These are phyloP conservation scores for Dothistroma pini DNA, from an alignment of 2,329 filamentous ascomycete genomes.

Conservation along the genomic window DNA sequence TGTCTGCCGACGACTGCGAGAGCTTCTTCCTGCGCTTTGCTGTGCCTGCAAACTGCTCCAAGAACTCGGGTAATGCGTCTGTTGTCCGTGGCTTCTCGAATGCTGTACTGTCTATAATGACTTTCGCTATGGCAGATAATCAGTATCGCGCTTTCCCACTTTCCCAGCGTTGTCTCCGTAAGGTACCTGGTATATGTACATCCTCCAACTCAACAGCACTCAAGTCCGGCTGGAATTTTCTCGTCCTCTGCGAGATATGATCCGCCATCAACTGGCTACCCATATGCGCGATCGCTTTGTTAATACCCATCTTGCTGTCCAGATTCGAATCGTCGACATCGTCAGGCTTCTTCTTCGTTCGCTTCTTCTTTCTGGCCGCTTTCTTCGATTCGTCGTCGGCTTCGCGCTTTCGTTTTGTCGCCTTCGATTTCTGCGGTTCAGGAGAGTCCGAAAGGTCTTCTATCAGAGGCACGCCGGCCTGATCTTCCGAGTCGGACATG, in stretches of 20 bases:
- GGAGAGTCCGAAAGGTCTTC: constrained; percentile 39
- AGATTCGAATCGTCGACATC: constrained; percentile 62
- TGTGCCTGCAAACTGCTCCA: constrained; percentile 59
- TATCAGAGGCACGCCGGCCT: constrained; percentile 44
- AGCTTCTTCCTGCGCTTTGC: constrained; percentile 47
- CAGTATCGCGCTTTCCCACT: constrained; percentile 16
- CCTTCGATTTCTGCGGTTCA: constrained; percentile 26
- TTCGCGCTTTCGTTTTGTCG: constrained; percentile 42
- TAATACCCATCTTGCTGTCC: constrained; percentile 56
- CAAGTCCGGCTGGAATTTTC: constrained; percentile 73
- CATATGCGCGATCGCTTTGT: constrained; percentile 76
- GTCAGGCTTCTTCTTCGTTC: constrained; percentile 54
- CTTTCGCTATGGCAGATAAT: constrained; percentile 52
- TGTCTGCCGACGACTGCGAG: constrained; percentile 61
- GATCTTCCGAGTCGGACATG: constrained; percentile 46
- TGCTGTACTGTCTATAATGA: constrained; percentile 74
- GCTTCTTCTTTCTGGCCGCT: constrained; percentile 39
- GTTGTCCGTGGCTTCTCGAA: constrained; percentile 65
- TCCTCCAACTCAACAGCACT: constrained; percentile 83
- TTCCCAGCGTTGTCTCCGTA: not conserved
- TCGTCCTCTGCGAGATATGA: constrained; percentile 74
- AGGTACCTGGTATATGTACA: constrained; percentile 69
- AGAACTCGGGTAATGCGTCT: constrained; percentile 71
- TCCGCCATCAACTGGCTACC: constrained; percentile 80
- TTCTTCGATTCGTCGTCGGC: constrained; percentile 33